Evolutionary conservation across 257 asterid species (phyloP).

Genomic region (Rehmannia glutinosa): DNA sequence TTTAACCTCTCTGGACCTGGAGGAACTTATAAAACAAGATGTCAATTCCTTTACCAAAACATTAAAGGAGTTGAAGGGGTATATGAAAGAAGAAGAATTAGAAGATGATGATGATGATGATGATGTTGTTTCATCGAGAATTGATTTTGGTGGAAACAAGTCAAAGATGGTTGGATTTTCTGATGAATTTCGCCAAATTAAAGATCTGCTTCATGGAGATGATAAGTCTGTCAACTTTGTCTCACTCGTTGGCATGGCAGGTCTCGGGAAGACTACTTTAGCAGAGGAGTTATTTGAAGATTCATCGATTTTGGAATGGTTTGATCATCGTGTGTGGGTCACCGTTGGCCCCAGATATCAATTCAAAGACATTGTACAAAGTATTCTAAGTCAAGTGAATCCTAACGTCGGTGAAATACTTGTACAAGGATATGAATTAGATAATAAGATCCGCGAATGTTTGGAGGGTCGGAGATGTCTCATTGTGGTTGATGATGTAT

Average conservation of each 20-base stretch:
- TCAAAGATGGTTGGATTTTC: background rate
- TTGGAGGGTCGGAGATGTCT: background rate
- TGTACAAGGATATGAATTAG: background rate
- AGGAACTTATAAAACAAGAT: background rate
- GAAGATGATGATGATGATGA: background rate
- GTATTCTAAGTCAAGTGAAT: background rate
- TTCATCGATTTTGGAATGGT: background rate
- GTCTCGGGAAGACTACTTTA: background rate
- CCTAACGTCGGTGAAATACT: background rate
- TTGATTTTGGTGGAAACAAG: background rate
- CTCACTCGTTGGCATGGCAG: background rate
- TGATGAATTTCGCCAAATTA: background rate
- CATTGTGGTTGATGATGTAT: constrained; percentile 1
- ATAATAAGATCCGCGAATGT: background rate
- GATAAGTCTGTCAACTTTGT: background rate
- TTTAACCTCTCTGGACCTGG: background rate
- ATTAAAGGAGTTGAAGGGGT: background rate
- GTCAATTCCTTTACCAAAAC: background rate
- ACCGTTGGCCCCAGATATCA: background rate
- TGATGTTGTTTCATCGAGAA: background rate
- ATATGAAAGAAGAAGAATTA: background rate
- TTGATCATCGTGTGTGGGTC: background rate
- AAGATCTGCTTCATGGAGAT: background rate
- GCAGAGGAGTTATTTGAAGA: background rate
- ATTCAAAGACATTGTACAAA: background rate